phyloP scores from a whole-genome alignment of 2,329 filamentous ascomycete species.

The Bipolaris sorokiniana region DNA sequence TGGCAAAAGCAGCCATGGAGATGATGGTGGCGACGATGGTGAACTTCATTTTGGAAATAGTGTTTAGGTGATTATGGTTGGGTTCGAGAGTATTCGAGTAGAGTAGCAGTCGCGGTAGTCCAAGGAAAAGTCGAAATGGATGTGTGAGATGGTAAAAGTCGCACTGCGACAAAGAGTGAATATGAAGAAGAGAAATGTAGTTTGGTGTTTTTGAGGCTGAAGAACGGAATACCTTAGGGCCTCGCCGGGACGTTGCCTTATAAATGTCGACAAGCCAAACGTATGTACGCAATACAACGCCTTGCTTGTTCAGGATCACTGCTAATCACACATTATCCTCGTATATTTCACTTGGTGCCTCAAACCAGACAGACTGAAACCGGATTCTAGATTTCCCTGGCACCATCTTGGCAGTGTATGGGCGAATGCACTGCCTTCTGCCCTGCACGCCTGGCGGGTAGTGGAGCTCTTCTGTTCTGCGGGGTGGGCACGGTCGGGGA shows the following conservation, averaged over 20 bases:
- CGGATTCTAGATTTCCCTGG: constrained; percentile 28
- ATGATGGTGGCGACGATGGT: constrained; percentile 43
- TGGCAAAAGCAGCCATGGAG: constrained; percentile 44
- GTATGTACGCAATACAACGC: not conserved
- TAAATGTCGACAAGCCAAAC: constrained; percentile 12
- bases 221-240: not conserved
- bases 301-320: not conserved
- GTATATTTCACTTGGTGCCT: constrained; percentile 11
- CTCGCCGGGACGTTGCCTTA: constrained; percentile 26
- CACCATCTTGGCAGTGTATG: not conserved
- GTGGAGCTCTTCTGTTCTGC: constrained; percentile 20
- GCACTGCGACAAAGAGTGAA: constrained; percentile 43
- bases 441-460: constrained; percentile 8
- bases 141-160: constrained; percentile 25
- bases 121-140: not conserved
- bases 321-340: not conserved
- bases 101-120: constrained; percentile 7
- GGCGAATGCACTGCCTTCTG: constrained; percentile 14
- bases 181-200: constrained; percentile 16
- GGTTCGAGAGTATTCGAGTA: constrained; percentile 3
- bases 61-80: constrained; percentile 7
- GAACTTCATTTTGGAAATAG: constrained; percentile 43
- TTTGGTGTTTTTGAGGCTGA: constrained; percentile 3
- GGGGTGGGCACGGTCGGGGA: constrained; percentile 16
- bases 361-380: constrained; percentile 37